Conservation (phyloP, 139 green algal species). For the Chlorella ohadii region DNA sequence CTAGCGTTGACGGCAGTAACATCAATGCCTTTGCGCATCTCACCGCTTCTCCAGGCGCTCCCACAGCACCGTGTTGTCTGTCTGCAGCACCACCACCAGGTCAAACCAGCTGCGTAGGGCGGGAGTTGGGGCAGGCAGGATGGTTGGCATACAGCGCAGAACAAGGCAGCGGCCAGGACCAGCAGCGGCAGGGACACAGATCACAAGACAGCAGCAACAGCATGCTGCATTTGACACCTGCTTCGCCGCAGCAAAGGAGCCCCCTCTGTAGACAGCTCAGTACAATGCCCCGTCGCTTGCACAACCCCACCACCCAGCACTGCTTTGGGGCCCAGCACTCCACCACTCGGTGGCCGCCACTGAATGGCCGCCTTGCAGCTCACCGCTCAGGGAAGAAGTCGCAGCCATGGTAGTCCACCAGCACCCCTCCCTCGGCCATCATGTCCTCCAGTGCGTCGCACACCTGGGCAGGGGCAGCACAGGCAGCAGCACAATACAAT, state of each 20-base stretch:
- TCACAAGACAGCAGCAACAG: no score
- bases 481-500: no score
- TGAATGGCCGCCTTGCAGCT: no score
- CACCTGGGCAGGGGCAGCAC: conserved; percentile 61
- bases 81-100: conserved; percentile 94
- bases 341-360: no score
- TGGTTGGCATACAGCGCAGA: background rate
- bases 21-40: no score
- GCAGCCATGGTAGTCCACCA: conserved; percentile 97
- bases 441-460: conserved; percentile 91
- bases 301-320: no score
- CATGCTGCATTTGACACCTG: conserved; percentile 69
- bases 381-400: conserved; percentile 99
- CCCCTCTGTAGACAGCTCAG: no score
- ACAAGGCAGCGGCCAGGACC: background rate
- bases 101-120: conserved; percentile 90
- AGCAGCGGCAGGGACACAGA: no score
- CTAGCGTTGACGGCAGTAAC: no score
- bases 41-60: conserved; percentile 83
- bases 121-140: background rate
- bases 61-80: conserved; percentile 92
- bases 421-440: conserved; percentile 77
- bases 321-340: no score
- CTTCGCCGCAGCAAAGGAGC: no score
- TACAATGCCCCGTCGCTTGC: no score